A percentile compares a stretch with the other conserved stretches of the same genome.
phyloP scores from a whole-genome alignment of 2,329 filamentous ascomycete species.

The Leptographium radiaticola region DNA sequence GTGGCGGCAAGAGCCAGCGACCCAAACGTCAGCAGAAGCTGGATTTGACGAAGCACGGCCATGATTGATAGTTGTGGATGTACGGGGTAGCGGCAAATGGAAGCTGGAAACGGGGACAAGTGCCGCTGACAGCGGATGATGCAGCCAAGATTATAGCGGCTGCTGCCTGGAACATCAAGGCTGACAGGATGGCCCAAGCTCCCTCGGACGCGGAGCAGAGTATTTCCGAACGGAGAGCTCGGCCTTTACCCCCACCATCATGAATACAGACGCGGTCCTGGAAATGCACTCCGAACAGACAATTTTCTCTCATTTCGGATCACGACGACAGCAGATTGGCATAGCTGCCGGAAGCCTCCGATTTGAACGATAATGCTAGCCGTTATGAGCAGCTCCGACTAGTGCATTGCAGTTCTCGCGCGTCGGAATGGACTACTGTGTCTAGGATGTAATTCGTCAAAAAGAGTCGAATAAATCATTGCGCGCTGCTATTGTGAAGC shows the following conservation, averaged over 20 bases:
- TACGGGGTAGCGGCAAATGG: neutral
- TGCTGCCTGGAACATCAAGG: neutral
- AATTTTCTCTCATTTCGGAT: too few species aligned
- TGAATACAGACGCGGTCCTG: neutral
- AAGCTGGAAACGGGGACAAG: neutral
- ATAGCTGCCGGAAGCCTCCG: too few species aligned
- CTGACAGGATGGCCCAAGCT: neutral
- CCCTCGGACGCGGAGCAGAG: neutral
- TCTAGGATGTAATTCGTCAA: neutral
- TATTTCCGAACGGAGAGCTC: neutral
- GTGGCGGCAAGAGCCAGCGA: slow-evolving; percentile 20
- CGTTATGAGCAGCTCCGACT: too few species aligned
- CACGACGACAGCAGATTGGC: too few species aligned
- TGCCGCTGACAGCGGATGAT: neutral
- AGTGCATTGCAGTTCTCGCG: too few species aligned
- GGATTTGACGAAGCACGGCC: slow-evolving; percentile 15
- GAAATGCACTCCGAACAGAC: too few species aligned
- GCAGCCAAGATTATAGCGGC: neutral
- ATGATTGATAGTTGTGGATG: slow-evolving; percentile 8
- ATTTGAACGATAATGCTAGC: too few species aligned
- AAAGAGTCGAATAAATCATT: neutral
- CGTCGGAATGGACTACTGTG: neutral
- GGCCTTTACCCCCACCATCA: neutral
- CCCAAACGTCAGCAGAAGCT: slow-evolving; percentile 18
- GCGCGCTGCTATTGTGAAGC: neutral